These are phyloP conservation scores for Bertia moriformis DNA, from an alignment of 2,329 filamentous ascomycete species.

Conservation along the genomic window DNA sequence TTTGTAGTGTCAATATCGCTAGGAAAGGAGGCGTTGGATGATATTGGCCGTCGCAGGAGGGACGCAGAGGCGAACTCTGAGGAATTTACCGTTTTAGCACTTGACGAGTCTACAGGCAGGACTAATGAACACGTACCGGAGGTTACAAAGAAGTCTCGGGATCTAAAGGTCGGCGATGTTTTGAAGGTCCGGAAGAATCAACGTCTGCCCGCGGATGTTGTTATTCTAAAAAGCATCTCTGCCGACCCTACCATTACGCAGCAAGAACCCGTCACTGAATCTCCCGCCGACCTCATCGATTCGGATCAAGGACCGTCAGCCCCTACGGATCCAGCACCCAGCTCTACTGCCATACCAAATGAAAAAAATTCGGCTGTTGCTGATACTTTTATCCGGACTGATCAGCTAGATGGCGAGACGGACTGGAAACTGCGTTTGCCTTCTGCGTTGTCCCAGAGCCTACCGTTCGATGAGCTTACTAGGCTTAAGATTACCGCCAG, in stretches of 20 bases:
- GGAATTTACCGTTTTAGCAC: conserved; percentile 63
- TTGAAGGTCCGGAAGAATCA: conserved; percentile 84
- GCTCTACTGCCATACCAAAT: conserved; percentile 21
- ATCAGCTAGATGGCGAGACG: conserved; percentile 93
- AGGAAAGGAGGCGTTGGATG: conserved; percentile 89
- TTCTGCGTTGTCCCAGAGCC: conserved; percentile 69
- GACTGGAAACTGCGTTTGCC: conserved; percentile 94
- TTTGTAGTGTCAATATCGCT: conserved; percentile 88
- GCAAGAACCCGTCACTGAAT: conserved; percentile 10
- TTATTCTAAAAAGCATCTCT: conserved; percentile 72
- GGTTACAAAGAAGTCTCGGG: conserved; percentile 66
- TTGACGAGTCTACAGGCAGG: conserved; percentile 37
- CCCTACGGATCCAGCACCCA: conserved; percentile 9
- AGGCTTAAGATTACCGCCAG: conserved; percentile 63
- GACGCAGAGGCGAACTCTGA: conserved; percentile 93
- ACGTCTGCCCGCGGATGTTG: conserved; percentile 82
- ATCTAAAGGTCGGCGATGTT: conserved; percentile 90
- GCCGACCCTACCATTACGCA: conserved; percentile 30
- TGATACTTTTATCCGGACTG: conserved; percentile 92
- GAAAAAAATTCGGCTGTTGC: conserved; percentile 27
- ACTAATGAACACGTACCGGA: conserved; percentile 42
- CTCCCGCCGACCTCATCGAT: conserved; percentile 13
- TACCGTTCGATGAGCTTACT: conserved; percentile 59
- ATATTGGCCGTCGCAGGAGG: conserved; percentile 70
- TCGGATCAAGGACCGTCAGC: conserved; percentile 23